These are phyloP conservation scores for Monascus ruber DNA, from an alignment of 2,329 filamentous ascomycete genomes.

Conservation along the genomic window DNA sequence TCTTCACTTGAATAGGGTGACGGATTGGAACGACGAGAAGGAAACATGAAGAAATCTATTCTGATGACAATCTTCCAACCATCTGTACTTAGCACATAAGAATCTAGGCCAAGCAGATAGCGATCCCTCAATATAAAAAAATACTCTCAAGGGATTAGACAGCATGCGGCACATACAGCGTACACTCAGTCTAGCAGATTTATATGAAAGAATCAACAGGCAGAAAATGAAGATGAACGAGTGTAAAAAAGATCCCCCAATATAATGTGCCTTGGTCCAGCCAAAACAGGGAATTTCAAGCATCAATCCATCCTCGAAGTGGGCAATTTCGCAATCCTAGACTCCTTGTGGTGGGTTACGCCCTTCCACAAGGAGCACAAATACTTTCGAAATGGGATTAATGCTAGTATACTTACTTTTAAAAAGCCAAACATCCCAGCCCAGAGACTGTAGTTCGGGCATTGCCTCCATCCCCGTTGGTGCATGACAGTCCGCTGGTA, in stretches of 20 bases:
- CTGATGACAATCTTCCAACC: too few relatives aligned
- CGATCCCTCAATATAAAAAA: too few relatives aligned
- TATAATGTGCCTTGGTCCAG: conserved; percentile 10
- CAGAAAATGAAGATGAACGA: background rate
- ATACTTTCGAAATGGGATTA: conserved; percentile 24
- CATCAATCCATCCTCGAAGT: conserved; percentile 26
- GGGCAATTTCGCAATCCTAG: conserved; percentile 14
- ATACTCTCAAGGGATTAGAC: background rate
- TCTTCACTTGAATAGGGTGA: background rate
- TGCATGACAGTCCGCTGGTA: conserved; percentile 94
- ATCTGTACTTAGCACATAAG: too few relatives aligned
- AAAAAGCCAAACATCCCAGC: conserved; percentile 75
- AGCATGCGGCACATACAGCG: background rate
- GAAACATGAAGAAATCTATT: too few relatives aligned
- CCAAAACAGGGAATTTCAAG: conserved; percentile 7
- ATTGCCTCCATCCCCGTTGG: conserved; percentile 85
- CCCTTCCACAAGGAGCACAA: conserved; percentile 15
- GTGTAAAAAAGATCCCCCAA: background rate
- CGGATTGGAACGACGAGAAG: too few relatives aligned
- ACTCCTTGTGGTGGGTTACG: conserved; percentile 10
- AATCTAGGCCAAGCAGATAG: too few relatives aligned
- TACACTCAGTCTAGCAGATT: background rate
- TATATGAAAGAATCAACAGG: background rate
- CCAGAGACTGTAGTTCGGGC: conserved; percentile 93
- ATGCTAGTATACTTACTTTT: conserved; percentile 50